Conservation (phyloP, 176 grass and related monocot genomes). For the Microstegium vimineum region DNA sequence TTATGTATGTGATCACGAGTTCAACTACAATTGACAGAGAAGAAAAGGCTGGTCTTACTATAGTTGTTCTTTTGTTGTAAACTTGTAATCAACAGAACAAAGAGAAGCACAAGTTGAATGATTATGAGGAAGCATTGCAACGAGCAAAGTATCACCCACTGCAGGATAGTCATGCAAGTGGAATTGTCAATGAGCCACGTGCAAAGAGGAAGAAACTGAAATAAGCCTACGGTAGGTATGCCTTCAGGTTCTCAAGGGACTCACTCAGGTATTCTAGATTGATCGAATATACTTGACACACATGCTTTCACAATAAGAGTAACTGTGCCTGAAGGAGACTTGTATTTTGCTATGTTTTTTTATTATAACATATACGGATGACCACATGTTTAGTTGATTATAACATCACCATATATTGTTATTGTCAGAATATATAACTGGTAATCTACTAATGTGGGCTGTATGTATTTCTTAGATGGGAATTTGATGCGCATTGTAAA, state of each 20-base stretch:
- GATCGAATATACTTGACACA: not conserved
- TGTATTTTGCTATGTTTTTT: not conserved
- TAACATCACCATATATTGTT: not conserved
- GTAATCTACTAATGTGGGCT: not conserved
- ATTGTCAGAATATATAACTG: not conserved
- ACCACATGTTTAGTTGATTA: not conserved
- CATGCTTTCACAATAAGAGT: not conserved
- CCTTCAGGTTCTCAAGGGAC: conserved; percentile 6
- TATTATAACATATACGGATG: not conserved
- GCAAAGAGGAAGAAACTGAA: conserved; percentile 58
- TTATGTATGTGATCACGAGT: conserved; percentile 66
- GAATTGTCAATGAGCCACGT: conserved; percentile 24
- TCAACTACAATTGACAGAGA: conserved; percentile 5
- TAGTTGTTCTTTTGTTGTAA: conserved; percentile 38
- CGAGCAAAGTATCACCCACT: conserved; percentile 79
- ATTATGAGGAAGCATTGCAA: conserved; percentile 55
- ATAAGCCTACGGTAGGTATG: conserved; percentile 16
- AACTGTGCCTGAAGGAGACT: not conserved
- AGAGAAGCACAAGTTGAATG: conserved; percentile 58
- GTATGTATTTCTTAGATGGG: not conserved
- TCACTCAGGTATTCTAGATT: conserved; percentile 1
- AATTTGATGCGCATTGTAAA: not conserved
- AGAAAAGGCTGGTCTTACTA: conserved; percentile 21
- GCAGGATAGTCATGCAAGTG: conserved; percentile 14
- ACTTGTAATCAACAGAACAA: conserved; percentile 57